Percentiles rank a stretch among this genome's conserved stretches.
These are phyloP conservation scores for Neostapfia colusana DNA, from an alignment of 176 grass and related monocot genomes.

Conservation along the genomic window DNA sequence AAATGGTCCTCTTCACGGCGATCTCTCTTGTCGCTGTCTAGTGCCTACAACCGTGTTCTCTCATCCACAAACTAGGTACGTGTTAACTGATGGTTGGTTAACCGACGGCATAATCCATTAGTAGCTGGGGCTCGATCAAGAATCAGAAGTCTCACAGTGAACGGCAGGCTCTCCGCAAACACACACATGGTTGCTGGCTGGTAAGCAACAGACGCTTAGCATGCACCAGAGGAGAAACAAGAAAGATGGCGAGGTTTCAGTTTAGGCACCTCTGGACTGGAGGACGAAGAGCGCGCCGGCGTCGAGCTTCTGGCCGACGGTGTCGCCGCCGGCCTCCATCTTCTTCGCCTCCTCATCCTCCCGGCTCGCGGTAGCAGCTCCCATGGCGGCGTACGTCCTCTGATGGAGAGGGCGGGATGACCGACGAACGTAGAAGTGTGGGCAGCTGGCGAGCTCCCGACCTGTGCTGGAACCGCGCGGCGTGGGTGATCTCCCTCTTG, in stretches of 20 bases:
- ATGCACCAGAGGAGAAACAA: not conserved
- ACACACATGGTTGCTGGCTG: constrained; percentile 19
- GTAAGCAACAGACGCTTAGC: not conserved
- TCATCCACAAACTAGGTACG: not conserved
- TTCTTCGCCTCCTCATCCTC: constrained; percentile 55
- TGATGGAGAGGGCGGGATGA: not conserved
- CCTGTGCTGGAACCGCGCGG: not conserved
- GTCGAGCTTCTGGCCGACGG: constrained; percentile 60
- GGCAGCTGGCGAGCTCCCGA: not conserved
- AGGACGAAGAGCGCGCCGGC: constrained; percentile 94
- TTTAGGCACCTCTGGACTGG: constrained; percentile 67
- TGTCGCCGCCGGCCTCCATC: constrained; percentile 51
- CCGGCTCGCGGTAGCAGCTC: constrained; percentile 20
- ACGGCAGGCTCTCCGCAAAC: not conserved
- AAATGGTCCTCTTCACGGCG: not conserved
- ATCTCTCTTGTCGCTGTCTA: not conserved
- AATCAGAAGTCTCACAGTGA: not conserved
- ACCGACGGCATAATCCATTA: not conserved
- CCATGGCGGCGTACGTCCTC: constrained; percentile 14
- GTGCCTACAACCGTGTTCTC: not conserved
- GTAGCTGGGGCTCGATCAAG: not conserved
- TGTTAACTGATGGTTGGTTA: not conserved
- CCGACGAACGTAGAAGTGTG: not conserved
- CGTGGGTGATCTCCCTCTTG: not conserved
- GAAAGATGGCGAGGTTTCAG: not conserved